A percentile compares a stretch with the other conserved stretches of the same genome.
These are phyloP conservation scores for Talaromyces piceae DNA, from an alignment of 2,329 filamentous ascomycete genomes.

Conservation along the genomic window DNA sequence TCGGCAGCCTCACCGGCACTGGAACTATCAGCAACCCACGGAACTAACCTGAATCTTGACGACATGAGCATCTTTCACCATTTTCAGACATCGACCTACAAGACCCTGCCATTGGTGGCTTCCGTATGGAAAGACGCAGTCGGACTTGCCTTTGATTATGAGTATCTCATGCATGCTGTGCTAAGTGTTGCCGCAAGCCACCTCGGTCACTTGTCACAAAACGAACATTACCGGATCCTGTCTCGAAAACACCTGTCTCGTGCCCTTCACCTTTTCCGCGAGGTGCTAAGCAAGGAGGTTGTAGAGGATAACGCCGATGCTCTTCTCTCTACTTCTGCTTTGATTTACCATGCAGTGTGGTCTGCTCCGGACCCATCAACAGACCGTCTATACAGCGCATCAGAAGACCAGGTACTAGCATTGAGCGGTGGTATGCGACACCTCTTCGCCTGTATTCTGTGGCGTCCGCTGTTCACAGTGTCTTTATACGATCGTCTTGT, in stretches of 20 bases:
- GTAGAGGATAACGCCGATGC: slow-evolving; percentile 3
- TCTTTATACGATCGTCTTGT: background rate
- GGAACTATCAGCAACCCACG: background rate
- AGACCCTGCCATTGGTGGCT: slow-evolving; percentile 1
- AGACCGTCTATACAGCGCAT: background rate
- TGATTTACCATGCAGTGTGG: slow-evolving; percentile 9
- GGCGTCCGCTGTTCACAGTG: background rate
- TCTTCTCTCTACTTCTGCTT: slow-evolving; percentile 7
- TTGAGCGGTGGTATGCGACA: slow-evolving; percentile 2
- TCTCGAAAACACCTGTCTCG: slow-evolving; percentile 4
- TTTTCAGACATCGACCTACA: slow-evolving; percentile 6
- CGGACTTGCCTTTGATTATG: slow-evolving; percentile 5
- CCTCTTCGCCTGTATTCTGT: slow-evolving; percentile 1
- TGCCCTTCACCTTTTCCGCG: slow-evolving; percentile 4
- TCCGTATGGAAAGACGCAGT: slow-evolving; percentile 7
- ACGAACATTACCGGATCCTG: background rate
- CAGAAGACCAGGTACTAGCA: slow-evolving; percentile 4
- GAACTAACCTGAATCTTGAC: slow-evolving; percentile 2
- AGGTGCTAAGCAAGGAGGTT: background rate
- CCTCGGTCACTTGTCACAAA: background rate
- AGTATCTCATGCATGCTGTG: slow-evolving; percentile 9
- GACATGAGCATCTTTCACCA: slow-evolving; percentile 9
- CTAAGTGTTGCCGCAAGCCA: slow-evolving; percentile 8
- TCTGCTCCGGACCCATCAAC: background rate
- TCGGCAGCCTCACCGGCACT: background rate